Base-by-base conservation (phyloP, 768 basidiomycete species). In the Boletellus ananiceps region DNA sequence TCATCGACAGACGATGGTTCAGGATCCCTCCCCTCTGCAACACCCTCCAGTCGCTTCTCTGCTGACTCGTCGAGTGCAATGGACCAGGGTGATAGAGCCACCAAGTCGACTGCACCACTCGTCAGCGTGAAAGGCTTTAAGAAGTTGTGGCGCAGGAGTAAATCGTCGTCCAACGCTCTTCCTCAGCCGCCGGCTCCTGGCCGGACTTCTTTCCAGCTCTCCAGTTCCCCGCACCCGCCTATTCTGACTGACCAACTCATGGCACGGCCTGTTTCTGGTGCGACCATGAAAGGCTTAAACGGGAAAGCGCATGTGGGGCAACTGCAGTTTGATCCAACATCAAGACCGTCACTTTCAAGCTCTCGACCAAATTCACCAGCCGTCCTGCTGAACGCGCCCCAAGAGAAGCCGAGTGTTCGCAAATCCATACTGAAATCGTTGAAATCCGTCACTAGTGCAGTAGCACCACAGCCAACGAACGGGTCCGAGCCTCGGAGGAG, bases 61-160 rank as follows among this genome's bases (percentile, higher is more conserved):
- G 71, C 79, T 18, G 89, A 91, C 61, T 91, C 89, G 0, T 63
- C 77, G 4, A 73, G 73, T 38, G 47, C 56, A 18, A 25, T 40
- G 44, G 67, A 68, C 21, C 69, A 64, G 32, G 66, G 61, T 14
- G 61, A 63, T 19, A 56, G 57, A 15, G 63, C 57, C 50, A 39
- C 62, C 25, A 78, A 66, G 57, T 12, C 51, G 21, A 40, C 55
- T 21, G 34, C 79, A 29, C 81, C 84, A 0, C 67, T 90, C 37
- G 84, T 87, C 71, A 81, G 81, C 25, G 84, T 88, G 44, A 88
- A 82, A 66, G 77, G 77, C 50, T 78, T 91, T 60, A 84, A 80
- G 66, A 84, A 80, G 52, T 63, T 92, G 18, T 92, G 89, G 88
- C 79, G 86, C 58, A 87, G 78, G 75, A 86, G 83, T 57, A 81